Evolutionary conservation across 2,329 filamentous ascomycete genomes (phyloP).

Genomic region (Alternaria longipes): DNA sequence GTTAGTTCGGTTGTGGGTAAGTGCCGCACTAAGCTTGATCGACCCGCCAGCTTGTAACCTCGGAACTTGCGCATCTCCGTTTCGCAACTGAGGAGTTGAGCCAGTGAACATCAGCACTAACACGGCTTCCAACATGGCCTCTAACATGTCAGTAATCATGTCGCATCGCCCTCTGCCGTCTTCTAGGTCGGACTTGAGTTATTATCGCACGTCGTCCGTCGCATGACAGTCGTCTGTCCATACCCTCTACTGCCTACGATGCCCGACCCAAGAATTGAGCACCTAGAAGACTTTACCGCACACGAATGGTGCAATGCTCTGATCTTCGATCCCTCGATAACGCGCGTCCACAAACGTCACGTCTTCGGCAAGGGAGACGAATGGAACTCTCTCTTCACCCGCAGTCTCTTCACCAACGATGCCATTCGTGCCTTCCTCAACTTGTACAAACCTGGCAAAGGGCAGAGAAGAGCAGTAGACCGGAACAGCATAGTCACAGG

Average conservation of each 20-base stretch:
- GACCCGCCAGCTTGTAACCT: slow-evolving; percentile 4
- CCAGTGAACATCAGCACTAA: background rate
- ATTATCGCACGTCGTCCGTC: background rate
- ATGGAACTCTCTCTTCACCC: slow-evolving; percentile 29
- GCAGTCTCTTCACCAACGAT: slow-evolving; percentile 35
- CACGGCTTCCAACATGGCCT: background rate
- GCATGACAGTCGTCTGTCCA: background rate
- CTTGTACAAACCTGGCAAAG: slow-evolving; percentile 30
- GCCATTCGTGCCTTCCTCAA: slow-evolving; percentile 36
- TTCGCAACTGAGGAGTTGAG: slow-evolving; percentile 4
- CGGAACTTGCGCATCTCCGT: slow-evolving; percentile 10
- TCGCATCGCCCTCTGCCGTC: background rate
- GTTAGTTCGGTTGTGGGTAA: background rate
- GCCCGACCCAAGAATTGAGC: slow-evolving; percentile 22
- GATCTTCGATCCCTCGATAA: slow-evolving; percentile 26
- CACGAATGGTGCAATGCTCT: slow-evolving; percentile 38
- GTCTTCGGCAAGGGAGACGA: slow-evolving; percentile 9
- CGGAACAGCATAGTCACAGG: slow-evolving; percentile 2
- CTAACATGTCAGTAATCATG: background rate
- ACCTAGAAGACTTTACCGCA: slow-evolving; percentile 37
- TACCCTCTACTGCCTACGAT: background rate
- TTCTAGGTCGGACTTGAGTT: background rate
- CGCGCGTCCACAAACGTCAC: slow-evolving; percentile 27
- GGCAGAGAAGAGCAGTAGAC: slow-evolving; percentile 13
- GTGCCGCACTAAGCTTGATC: background rate